Conservation (phyloP, 2,329 filamentous ascomycete species). For the Talaromyces verruculosus region DNA sequence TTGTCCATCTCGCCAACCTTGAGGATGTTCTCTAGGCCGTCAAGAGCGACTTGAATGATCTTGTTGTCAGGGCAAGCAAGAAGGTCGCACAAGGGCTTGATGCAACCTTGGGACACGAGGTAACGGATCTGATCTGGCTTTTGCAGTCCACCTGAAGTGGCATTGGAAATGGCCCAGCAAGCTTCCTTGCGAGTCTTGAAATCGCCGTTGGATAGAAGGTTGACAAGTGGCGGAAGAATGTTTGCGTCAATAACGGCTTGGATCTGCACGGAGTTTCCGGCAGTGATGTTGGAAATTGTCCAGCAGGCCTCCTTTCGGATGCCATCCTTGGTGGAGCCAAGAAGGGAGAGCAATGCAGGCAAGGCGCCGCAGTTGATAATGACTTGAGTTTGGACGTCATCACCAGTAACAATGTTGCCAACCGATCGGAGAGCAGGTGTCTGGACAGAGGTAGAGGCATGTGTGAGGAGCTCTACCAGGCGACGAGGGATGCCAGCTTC, state of each 20-base stretch:
- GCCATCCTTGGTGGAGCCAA: conserved; percentile 96
- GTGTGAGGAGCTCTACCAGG: conserved; percentile 95
- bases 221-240: conserved; percentile 94
- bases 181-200: conserved; percentile 99
- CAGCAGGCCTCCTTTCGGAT: conserved; percentile 99
- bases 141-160: conserved; percentile 93
- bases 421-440: conserved; percentile 95
- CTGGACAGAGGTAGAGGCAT: conserved; percentile 96
- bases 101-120: conserved; percentile 88
- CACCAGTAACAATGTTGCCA: conserved; percentile 97
- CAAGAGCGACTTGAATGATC: conserved; percentile 97
- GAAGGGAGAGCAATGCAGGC: conserved; percentile 83
- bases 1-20: conserved; percentile 99
- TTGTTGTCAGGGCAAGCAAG: conserved; percentile 98
- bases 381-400: conserved; percentile 97
- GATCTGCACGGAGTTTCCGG: conserved; percentile 96
- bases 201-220: conserved; percentile 92
- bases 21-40: conserved; percentile 97
- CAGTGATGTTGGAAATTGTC: conserved; percentile 99
- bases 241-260: conserved; percentile 95
- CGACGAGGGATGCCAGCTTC: conserved; percentile 96
- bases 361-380: conserved; percentile 98
- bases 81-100: conserved; percentile 94
- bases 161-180: conserved; percentile 99
- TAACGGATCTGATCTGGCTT: conserved; percentile 99